Base-by-base conservation (phyloP, 2,329 filamentous ascomycete species). In the Helotiales sp. region DNA sequence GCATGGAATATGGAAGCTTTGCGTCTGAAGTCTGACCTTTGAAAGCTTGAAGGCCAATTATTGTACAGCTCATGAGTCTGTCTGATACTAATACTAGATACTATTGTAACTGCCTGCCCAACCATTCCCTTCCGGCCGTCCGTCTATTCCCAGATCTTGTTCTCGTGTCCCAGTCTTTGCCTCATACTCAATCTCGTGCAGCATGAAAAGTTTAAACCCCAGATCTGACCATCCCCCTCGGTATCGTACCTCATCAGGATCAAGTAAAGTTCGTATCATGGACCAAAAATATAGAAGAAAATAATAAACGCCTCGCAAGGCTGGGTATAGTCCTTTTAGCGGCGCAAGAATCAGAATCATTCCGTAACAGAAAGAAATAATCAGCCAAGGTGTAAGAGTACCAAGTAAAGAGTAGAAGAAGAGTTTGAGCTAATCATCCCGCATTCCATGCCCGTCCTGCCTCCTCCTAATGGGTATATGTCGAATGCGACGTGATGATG, bases 201-300 rank as follows among this genome's bases (percentile, higher is more conserved):
- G 44, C 50, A 46, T 10, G 51, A 34, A 52, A 54, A 22, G 33
- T 42, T 24, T 38, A 30, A 25, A 27, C 36, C 27, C 29, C 25
- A 27, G 10, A 22, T 42, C 15, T 46, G 24, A 40, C 19, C n/a
- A n/a, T n/a, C n/a, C n/a, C n/a, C n/a, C n/a, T n/a, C 24, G 30
- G 27, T 22, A 29, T 56, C 54, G 30, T 56, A 27, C 38, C 47
- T 56, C 47, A 47, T 56, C 27, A 56, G 48, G 46, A 52, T 36
- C 53, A 49, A 55, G 34, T 25, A 48, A 48, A 31, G 29, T 34
- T 30, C 52, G 40, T 31, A 33, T 47, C 47, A 33, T 34, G 47
- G 15, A 48, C 30, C 46, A 47, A 19, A 29, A 47, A 34, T 24
- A 31, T 44, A 50, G 17, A 19, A 22, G 29, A 30, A 36, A 25